Conservation (phyloP, 768 basidiomycete genomes). For the Cytidiella melzeri region DNA sequence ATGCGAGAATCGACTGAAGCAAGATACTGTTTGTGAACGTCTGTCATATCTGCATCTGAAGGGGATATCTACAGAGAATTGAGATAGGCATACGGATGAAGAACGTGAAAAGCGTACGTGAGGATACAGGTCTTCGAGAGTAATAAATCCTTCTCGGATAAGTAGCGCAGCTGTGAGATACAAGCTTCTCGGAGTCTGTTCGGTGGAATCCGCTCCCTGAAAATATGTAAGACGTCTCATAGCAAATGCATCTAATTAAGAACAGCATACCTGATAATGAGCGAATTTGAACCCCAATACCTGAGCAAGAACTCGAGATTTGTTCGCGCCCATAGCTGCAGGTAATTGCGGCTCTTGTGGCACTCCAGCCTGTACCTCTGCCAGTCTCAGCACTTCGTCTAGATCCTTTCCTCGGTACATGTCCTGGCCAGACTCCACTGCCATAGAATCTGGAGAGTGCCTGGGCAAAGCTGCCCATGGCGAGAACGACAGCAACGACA, state of each 20-base stretch:
- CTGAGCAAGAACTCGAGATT: constrained; percentile 72
- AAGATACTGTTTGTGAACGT: constrained; percentile 58
- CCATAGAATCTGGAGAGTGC: constrained; percentile 28
- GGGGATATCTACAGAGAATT: constrained; percentile 54
- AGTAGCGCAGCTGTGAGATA: constrained; percentile 81
- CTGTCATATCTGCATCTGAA: constrained; percentile 69
- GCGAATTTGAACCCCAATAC: constrained; percentile 97
- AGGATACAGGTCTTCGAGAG: constrained; percentile 84
- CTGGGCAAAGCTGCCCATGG: constrained; percentile 63
- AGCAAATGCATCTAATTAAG: not conserved
- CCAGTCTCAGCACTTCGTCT: constrained; percentile 58
- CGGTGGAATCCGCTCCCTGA: constrained; percentile 52
- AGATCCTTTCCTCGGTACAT: constrained; percentile 54
- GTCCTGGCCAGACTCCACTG: constrained; percentile 30
- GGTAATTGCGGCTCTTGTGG: constrained; percentile 5
- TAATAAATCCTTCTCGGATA: constrained; percentile 85
- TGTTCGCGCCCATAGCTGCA: constrained; percentile 21
- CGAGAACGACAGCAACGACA: constrained; percentile 79
- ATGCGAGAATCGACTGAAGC: constrained; percentile 59
- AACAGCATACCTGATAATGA: constrained; percentile 82
- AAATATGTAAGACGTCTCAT: constrained; percentile 12
- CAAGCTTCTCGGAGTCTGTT: constrained; percentile 62
- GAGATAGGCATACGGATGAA: not conserved
- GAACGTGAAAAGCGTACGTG: constrained; percentile 51
- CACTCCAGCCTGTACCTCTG: constrained; percentile 34